These are phyloP conservation scores for Penicillium verhagenii DNA, from an alignment of 495 filamentous ascomycete species.

Conservation along the genomic window DNA sequence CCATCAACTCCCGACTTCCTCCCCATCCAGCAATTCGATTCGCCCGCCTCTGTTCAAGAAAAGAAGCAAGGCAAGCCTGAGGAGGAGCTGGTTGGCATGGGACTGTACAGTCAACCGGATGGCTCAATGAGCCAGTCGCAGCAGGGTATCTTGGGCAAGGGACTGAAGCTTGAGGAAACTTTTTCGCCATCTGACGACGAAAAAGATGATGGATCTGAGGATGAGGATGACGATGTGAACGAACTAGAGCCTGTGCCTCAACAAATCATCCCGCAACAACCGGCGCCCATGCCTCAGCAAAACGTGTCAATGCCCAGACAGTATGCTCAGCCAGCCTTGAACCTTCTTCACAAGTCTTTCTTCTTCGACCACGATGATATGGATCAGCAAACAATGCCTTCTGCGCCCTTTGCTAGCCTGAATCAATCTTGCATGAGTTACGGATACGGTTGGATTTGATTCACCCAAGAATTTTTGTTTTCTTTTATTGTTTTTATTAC, in stretches of 20 bases:
- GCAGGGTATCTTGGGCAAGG: slow-evolving; percentile 56
- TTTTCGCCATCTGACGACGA: slow-evolving; percentile 74
- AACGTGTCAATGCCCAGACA: slow-evolving; percentile 22
- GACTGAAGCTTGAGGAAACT: slow-evolving; percentile 79
- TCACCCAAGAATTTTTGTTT: slow-evolving; percentile 7
- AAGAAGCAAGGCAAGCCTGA: slow-evolving; percentile 41
- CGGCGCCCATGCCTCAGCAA: slow-evolving; percentile 7
- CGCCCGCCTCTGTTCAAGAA: slow-evolving; percentile 15
- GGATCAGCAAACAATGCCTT: slow-evolving; percentile 31
- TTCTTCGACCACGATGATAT: slow-evolving; percentile 45
- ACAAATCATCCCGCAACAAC: slow-evolving; percentile 4
- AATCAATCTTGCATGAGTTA: slow-evolving; percentile 41
- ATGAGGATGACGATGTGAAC: slow-evolving; percentile 31
- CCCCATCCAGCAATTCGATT: slow-evolving; percentile 45
- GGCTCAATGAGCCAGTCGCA: slow-evolving; percentile 49
- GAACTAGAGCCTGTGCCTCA: slow-evolving; percentile 22
- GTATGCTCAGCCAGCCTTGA: slow-evolving; percentile 29
- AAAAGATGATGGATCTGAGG: slow-evolving; percentile 52
- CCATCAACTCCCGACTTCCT: slow-evolving; percentile 64
- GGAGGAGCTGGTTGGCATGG: slow-evolving; percentile 80
- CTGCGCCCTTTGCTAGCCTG: slow-evolving; percentile 26
- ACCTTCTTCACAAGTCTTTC: slow-evolving; percentile 46
- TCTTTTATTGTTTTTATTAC: slow-evolving; percentile 13
- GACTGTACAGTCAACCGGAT: slow-evolving; percentile 71
- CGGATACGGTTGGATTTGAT: slow-evolving; percentile 44